Conservation (phyloP, 805 yeast genomes). For the Saturnispora silvae region DNA sequence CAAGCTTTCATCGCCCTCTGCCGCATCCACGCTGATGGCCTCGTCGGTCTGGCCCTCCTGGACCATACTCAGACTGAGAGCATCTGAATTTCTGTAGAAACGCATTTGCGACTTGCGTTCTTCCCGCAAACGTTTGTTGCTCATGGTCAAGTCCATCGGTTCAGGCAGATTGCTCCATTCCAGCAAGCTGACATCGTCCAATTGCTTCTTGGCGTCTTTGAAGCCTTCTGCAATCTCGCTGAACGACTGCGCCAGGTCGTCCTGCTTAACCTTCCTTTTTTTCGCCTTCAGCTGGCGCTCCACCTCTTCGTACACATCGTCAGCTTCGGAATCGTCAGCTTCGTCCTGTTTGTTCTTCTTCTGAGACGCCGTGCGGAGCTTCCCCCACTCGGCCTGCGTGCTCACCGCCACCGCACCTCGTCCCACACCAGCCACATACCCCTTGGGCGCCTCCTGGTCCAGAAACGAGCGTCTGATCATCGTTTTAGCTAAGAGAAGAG, state of each 20-base stretch:
- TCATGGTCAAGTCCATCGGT: conserved; percentile 75
- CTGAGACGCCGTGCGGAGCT: conserved; percentile 22
- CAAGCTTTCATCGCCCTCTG: conserved; percentile 32
- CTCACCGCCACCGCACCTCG: conserved; percentile 94
- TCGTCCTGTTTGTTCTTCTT: background rate
- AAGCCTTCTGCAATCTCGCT: conserved; percentile 42
- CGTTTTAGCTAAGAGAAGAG: background rate
- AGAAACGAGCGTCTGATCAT: conserved; percentile 57
- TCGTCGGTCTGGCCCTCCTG: conserved; percentile 23
- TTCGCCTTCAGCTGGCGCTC: conserved; percentile 39
- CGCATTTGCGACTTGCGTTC: conserved; percentile 54
- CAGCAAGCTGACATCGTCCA: conserved; percentile 47
- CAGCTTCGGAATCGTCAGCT: conserved; percentile 67
- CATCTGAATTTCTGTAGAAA: conserved; percentile 77
- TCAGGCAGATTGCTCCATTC: conserved; percentile 84
- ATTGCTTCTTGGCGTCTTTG: conserved; percentile 53
- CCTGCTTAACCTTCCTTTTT: conserved; percentile 16
- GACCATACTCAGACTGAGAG: conserved; percentile 32
- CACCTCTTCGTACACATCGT: conserved; percentile 51
- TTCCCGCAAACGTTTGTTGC: conserved; percentile 62
- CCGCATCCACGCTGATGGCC: conserved; percentile 15
- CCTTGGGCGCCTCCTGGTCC: conserved; percentile 79
- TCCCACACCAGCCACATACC: conserved; percentile 87
- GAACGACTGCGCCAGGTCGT: conserved; percentile 19
- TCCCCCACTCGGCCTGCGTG: conserved; percentile 68